phyloP scores from a whole-genome alignment of 768 basidiomycete species.

The Mycena chlorophos region DNA sequence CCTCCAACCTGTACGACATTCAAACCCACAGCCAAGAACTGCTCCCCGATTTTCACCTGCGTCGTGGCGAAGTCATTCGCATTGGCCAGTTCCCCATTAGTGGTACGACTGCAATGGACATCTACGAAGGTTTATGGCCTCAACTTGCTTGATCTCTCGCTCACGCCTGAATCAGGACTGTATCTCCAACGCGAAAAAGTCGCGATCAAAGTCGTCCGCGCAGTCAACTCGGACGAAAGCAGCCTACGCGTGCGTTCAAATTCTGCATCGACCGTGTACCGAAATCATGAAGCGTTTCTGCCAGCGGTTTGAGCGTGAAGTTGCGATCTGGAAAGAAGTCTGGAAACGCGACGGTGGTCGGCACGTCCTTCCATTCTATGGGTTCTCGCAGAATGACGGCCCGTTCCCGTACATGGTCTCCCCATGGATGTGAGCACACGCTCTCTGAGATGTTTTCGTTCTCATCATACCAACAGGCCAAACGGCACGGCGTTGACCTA shows the following conservation, averaged over 20 bases:
- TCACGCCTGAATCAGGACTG: constrained; percentile 42
- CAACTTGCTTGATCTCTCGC: no score
- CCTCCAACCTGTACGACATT: constrained; percentile 51
- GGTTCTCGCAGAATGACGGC: constrained; percentile 29
- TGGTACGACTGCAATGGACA: constrained; percentile 48
- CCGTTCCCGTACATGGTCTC: constrained; percentile 55
- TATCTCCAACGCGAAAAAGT: constrained; percentile 57
- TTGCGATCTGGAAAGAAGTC: constrained; percentile 53
- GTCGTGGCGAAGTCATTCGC: constrained; percentile 52
- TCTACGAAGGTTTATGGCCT: constrained; percentile 16
- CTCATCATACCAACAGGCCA: constrained; percentile 6
- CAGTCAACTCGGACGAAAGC: constrained; percentile 48
- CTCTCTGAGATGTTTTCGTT: background rate
- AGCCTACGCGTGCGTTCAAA: constrained; percentile 43
- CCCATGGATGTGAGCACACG: constrained; percentile 46
- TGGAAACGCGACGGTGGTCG: constrained; percentile 53
- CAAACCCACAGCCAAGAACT: constrained; percentile 47
- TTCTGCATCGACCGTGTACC: background rate
- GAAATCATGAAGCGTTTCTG: constrained; percentile 1
- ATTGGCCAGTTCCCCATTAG: constrained; percentile 50
- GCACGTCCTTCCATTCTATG: constrained; percentile 59
- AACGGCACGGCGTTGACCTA: constrained; percentile 53
- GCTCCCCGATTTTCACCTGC: constrained; percentile 51
- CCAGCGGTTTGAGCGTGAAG: constrained; percentile 55
- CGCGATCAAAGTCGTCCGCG: constrained; percentile 56